Evolutionary conservation across 805 yeast genomes (phyloP).

Genomic region (Yarrowia divulgata): DNA sequence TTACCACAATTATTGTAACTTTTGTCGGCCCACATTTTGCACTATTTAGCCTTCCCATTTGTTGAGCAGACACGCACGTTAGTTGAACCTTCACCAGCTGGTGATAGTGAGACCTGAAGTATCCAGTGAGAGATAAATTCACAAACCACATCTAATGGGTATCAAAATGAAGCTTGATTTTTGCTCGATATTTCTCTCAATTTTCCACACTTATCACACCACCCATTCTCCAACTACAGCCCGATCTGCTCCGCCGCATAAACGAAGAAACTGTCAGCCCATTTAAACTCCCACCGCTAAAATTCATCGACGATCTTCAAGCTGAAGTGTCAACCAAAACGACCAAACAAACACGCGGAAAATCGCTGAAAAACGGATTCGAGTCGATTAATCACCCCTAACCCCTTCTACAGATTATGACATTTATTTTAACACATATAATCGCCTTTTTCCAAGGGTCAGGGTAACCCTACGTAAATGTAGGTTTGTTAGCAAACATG

Average conservation of each 20-base stretch:
- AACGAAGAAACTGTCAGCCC: slow-evolving; percentile 16
- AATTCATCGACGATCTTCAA: slow-evolving; percentile 3
- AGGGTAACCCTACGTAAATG: background rate
- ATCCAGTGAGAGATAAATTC: too few species aligned
- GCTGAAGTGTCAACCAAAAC: background rate
- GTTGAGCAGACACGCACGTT: slow-evolving; percentile 27
- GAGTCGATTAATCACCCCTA: too few species aligned
- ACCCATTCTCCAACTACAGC: too few species aligned
- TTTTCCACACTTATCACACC: too few species aligned
- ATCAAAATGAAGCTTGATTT: too few species aligned
- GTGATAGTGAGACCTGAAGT: background rate
- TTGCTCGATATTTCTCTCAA: background rate
- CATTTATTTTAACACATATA: too few species aligned
- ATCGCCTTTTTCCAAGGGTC: background rate
- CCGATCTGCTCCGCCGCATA: background rate
- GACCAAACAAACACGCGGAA: too few species aligned
- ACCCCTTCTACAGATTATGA: too few species aligned
- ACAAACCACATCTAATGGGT: too few species aligned
- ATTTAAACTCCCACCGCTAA: slow-evolving; percentile 15
- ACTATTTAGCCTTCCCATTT: slow-evolving; percentile 17
- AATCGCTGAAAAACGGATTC: too few species aligned
- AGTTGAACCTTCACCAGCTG: slow-evolving; percentile 13
- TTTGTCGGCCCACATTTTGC: background rate
- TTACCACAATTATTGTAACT: too few species aligned
- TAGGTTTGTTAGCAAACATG: slow-evolving; percentile 28